These are phyloP conservation scores for Fusarium verrucosum DNA, from an alignment of 2,329 filamentous ascomycete species.

Conservation along the genomic window DNA sequence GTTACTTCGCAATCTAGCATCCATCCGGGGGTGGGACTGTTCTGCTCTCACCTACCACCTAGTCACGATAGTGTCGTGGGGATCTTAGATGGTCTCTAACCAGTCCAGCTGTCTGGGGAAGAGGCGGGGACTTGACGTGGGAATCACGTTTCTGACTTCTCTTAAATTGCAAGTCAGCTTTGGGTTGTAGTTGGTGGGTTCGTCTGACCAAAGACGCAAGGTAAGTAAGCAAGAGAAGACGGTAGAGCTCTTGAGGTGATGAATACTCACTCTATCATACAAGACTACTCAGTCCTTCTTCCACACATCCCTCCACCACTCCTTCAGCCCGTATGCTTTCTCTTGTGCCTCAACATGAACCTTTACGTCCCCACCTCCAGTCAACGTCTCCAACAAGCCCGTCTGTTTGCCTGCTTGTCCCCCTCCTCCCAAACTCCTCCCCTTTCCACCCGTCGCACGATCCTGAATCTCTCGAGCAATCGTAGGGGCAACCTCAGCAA, in stretches of 20 bases:
- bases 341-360: conserved; percentile 78
- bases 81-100: background rate
- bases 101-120: too few relatives aligned
- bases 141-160: background rate
- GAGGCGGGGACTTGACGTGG: background rate
- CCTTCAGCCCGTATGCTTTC: conserved; percentile 83
- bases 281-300: conserved; percentile 37
- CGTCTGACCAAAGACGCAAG: background rate
- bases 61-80: conserved; percentile 6
- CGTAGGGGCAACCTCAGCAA: conserved; percentile 82
- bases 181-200: background rate
- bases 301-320: conserved; percentile 90
- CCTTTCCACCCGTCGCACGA: conserved; percentile 61
- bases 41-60: background rate
- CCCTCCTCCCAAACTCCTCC: conserved; percentile 50
- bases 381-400: conserved; percentile 70
- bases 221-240: background rate
- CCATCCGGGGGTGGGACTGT: background rate
- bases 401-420: conserved; percentile 47
- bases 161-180: background rate
- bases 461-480: conserved; percentile 77
- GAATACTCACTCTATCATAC: background rate
- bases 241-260: background rate
- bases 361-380: conserved; percentile 59
- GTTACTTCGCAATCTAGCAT: background rate